A percentile compares a stretch with the other conserved stretches of the same genome.
Evolutionary conservation across 108 stramenopile genomes (phyloP).

Genomic region (Chaetoceros muelleri): DNA sequence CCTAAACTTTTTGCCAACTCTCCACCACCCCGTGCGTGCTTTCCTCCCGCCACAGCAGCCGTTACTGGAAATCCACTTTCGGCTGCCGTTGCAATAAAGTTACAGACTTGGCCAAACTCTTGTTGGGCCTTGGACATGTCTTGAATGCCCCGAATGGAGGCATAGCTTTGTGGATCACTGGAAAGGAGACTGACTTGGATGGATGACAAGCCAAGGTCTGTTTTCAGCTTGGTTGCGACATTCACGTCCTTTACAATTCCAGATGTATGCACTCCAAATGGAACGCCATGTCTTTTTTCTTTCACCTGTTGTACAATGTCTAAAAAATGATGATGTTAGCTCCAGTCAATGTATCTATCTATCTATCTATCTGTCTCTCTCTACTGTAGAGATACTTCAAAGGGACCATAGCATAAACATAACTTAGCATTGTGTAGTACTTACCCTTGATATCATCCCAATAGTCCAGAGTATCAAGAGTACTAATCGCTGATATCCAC

Average conservation of each 20-base stretch:
- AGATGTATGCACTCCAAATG: constrained; percentile 15
- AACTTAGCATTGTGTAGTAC: not conserved
- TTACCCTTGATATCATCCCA: not conserved
- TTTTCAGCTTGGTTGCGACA: not conserved
- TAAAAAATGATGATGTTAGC: not conserved
- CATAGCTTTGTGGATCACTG: constrained; percentile 2
- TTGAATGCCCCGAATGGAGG: not conserved
- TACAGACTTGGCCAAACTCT: constrained; percentile 21
- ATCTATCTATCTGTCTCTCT: no score
- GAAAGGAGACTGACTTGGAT: constrained; percentile 15
- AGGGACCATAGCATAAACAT: no score
- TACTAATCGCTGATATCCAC: constrained; percentile 4
- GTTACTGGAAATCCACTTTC: constrained; percentile 17
- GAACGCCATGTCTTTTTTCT: constrained; percentile 24
- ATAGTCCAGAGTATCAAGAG: not conserved
- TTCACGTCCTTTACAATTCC: constrained; percentile 5
- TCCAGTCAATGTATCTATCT: no score
- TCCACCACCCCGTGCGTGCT: not conserved
- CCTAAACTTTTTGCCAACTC: not conserved
- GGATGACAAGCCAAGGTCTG: constrained; percentile 4
- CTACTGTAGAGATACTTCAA: no score
- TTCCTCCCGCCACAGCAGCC: not conserved
- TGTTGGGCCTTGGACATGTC: constrained; percentile 1
- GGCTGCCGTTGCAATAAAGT: constrained; percentile 15
- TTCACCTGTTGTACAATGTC: constrained; percentile 12